phyloP scores from a whole-genome alignment of 306 rosid genomes.

The Sesbania bispinosa region DNA sequence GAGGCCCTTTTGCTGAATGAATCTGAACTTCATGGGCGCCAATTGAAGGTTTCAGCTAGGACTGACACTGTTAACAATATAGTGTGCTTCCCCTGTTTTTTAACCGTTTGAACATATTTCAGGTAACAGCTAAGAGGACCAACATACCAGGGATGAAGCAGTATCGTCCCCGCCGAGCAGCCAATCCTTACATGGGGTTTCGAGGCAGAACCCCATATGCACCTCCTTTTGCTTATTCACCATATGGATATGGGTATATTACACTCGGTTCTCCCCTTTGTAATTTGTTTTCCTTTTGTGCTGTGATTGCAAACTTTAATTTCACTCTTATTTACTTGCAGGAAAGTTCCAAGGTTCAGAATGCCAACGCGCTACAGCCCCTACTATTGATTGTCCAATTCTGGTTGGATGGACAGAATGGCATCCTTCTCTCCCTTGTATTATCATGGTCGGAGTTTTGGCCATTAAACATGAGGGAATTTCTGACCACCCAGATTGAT shows the following conservation, averaged over 20 bases:
- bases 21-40: conserved; percentile 86
- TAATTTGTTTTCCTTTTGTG: background rate
- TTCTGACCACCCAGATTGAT: conserved; percentile 4
- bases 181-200: conserved; percentile 61
- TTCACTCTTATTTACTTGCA: too few species aligned
- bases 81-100: too few species aligned
- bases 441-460: conserved; percentile 24
- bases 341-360: too few species aligned
- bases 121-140: conserved; percentile 77
- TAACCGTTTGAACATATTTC: conserved; percentile 12
- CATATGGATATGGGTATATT: conserved; percentile 80
- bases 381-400: conserved; percentile 40
- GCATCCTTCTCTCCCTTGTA: conserved; percentile 3
- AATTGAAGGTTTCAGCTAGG: conserved; percentile 56
- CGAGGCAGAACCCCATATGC: conserved; percentile 56
- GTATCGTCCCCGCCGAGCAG: conserved; percentile 60
- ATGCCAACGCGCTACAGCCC: too few species aligned
- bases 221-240: conserved; percentile 58
- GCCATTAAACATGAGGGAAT: conserved; percentile 29
- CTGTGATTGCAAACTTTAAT: background rate
- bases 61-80: too few species aligned
- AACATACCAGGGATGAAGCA: conserved; percentile 89
- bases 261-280: background rate
- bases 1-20: conserved; percentile 74
- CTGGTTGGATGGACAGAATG: conserved; percentile 16